Evolutionary conservation across 148 eudicot species (phyloP).

Genomic region (Limonium bicolor): DNA sequence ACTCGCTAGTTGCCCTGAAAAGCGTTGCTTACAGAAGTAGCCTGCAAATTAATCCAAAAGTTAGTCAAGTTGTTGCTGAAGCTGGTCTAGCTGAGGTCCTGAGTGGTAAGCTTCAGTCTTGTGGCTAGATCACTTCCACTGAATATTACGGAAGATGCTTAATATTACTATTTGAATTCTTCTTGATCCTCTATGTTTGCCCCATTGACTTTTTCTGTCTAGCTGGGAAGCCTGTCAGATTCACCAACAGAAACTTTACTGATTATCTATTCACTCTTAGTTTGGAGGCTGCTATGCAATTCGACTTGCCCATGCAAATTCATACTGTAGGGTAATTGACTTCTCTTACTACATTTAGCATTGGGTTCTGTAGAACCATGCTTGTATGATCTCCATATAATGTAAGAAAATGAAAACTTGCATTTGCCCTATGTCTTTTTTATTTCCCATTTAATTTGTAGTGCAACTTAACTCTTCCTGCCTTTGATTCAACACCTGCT

Average conservation of each 20-base stretch:
- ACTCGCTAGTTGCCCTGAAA: conserved; percentile 58
- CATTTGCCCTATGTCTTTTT: no score
- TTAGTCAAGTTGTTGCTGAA: conserved; percentile 56
- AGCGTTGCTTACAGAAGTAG: conserved; percentile 98
- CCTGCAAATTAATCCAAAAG: conserved; percentile 70
- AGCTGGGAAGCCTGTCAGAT: conserved; percentile 62
- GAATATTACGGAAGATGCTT: no score
- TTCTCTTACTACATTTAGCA: no score
- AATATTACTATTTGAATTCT: conserved; percentile 7
- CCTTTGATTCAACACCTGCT: no score
- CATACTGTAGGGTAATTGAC: conserved; percentile 86
- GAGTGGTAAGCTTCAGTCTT: conserved; percentile 43
- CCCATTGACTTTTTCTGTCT: conserved; percentile 22
- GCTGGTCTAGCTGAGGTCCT: conserved; percentile 66
- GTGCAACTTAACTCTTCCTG: no score
- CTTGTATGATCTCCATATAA: no score
- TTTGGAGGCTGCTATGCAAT: conserved; percentile 65
- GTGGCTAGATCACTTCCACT: no score
- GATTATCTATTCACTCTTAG: conserved; percentile 63
- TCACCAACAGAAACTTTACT: conserved; percentile 58
- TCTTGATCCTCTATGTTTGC: no score
- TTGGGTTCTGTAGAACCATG: no score
- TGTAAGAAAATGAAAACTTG: no score
- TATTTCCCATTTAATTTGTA: no score
- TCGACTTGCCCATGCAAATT: conserved; percentile 75